phyloP scores from a whole-genome alignment of 768 basidiomycete genomes.

The Russula compacta region DNA sequence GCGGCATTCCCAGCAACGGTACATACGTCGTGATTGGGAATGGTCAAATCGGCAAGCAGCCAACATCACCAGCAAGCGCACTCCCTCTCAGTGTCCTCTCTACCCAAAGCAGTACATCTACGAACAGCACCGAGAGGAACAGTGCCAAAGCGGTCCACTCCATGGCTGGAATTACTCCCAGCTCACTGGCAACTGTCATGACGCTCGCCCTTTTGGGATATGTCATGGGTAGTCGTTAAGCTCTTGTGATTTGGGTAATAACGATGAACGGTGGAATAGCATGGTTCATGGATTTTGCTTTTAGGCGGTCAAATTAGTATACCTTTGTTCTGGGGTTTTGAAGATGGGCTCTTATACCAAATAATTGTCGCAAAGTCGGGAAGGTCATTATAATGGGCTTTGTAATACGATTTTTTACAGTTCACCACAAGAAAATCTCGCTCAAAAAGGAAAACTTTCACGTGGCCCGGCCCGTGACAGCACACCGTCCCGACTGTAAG shows the following conservation, averaged over 20 bases:
- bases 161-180: neutral
- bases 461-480: no score
- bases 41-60: slow-evolving; percentile 66
- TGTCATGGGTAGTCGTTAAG: neutral
- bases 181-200: neutral
- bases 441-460: no score
- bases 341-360: no score
- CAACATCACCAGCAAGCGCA: slow-evolving; percentile 32
- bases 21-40: slow-evolving; percentile 66
- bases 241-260: neutral
- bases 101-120: neutral
- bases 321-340: no score
- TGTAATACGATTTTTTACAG: no score
- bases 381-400: no score
- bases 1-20: slow-evolving; percentile 35
- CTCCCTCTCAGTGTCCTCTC: slow-evolving; percentile 43
- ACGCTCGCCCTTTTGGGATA: neutral
- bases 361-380: no score
- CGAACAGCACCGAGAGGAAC: neutral
- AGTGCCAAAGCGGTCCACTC: neutral
- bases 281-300: neutral
- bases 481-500: no score
- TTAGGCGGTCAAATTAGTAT: no score
- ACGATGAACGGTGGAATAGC: neutral
- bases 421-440: no score